Evolutionary conservation across 73 alveolate species (phyloP).

Genomic region (Symbiodinium natans): DNA sequence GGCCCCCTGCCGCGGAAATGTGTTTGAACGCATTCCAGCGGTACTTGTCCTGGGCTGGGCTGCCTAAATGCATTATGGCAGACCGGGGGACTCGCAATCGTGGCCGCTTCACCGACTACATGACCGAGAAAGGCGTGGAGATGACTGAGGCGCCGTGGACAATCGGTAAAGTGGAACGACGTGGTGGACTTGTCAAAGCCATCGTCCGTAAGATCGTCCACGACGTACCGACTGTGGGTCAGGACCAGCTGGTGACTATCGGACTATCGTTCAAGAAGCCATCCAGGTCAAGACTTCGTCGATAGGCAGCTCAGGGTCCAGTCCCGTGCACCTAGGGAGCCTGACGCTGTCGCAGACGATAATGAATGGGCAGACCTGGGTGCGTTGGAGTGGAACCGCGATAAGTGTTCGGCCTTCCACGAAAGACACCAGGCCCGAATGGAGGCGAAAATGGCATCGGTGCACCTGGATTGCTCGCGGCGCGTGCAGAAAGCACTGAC

Average conservation of each 20-base stretch:
- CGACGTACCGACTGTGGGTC: background rate
- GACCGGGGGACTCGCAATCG: background rate
- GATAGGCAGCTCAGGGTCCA: background rate
- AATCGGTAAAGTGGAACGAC: background rate
- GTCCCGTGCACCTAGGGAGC: background rate
- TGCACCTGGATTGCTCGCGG: background rate
- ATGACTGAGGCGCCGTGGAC: background rate
- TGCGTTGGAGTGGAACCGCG: background rate
- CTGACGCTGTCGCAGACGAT: background rate
- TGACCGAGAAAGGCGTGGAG: background rate
- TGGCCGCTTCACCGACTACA: background rate
- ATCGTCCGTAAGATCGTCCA: background rate
- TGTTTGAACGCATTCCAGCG: too few relatives aligned
- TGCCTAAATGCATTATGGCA: background rate
- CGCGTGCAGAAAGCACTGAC: background rate
- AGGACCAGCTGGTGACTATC: too few relatives aligned
- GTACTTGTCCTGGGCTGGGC: background rate
- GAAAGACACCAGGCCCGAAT: background rate
- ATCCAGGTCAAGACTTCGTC: background rate
- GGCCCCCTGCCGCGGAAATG: too few relatives aligned
- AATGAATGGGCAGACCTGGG: background rate
- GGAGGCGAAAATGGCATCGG: conserved; percentile 11
- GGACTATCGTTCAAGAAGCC: background rate
- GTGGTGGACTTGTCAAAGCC: background rate
- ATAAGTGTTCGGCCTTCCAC: background rate